Evolutionary conservation across 1,284 basidiomycete genomes (phyloP).

Genomic region (Pulchroboletus neoregius): DNA sequence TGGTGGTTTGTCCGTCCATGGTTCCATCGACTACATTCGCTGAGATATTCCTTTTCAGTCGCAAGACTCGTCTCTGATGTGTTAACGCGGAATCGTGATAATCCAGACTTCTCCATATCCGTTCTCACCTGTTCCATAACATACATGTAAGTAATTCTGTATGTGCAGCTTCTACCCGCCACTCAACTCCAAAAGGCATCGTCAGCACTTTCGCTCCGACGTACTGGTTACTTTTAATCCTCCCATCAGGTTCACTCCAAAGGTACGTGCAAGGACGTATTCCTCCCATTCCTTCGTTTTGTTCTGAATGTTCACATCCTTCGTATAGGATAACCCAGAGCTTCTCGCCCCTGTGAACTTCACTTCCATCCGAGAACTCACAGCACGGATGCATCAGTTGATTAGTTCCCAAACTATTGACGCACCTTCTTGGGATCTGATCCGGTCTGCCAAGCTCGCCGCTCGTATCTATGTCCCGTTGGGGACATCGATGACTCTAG

Average conservation of each 20-base stretch:
- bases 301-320: not conserved
- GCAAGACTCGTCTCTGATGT: slow-evolving; percentile 78
- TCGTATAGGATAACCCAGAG: slow-evolving; percentile 58
- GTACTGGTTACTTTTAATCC: slow-evolving; percentile 80
- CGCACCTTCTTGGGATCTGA: slow-evolving; percentile 76
- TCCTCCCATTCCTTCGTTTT: not conserved
- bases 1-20: slow-evolving; percentile 50
- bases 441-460: slow-evolving; percentile 71
- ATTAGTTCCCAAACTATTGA: slow-evolving; percentile 77
- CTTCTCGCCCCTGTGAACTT: slow-evolving; percentile 66
- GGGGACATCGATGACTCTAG: slow-evolving; percentile 76
- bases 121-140: slow-evolving; percentile 78
- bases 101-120: slow-evolving; percentile 67
- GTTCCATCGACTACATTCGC: not conserved
- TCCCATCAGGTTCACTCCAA: slow-evolving; percentile 64
- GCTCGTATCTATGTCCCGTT: slow-evolving; percentile 78
- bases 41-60: slow-evolving; percentile 41
- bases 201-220: slow-evolving; percentile 80
- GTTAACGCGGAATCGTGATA: slow-evolving; percentile 63
- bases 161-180: not conserved
- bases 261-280: slow-evolving; percentile 39
- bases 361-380: slow-evolving; percentile 55
- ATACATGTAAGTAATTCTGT: slow-evolving; percentile 55
- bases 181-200: slow-evolving; percentile 36
- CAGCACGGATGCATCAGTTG: slow-evolving; percentile 57